Conservation (phyloP, 2,329 filamentous ascomycete genomes). For the Penicillium sp. region DNA sequence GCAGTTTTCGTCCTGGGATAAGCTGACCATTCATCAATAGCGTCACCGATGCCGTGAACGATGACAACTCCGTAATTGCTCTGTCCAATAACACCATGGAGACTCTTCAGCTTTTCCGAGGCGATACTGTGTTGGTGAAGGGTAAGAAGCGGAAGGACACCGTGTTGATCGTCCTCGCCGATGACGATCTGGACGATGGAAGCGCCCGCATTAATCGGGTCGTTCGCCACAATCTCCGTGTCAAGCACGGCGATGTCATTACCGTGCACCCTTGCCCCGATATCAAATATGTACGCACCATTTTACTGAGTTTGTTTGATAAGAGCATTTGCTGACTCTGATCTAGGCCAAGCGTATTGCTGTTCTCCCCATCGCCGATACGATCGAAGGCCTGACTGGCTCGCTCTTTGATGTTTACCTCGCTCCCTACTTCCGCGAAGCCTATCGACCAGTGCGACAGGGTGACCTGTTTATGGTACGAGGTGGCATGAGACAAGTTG, state of each 20-base stretch:
- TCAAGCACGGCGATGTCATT: constrained; percentile 97
- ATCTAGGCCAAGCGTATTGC: constrained; percentile 92
- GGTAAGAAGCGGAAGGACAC: constrained; percentile 99
- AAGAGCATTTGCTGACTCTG: neutral
- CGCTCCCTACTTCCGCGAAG: constrained; percentile 98
- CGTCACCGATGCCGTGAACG: constrained; percentile 96
- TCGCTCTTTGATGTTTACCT: constrained; percentile 99
- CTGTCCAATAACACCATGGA: constrained; percentile 99
- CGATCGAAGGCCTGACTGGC: constrained; percentile 93
- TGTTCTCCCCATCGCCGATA: constrained; percentile 95
- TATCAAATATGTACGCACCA: constrained; percentile 93
- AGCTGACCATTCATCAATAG: constrained; percentile 45
- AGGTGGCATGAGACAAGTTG: constrained; percentile 97
- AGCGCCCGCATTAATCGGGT: constrained; percentile 97
- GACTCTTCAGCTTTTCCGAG: constrained; percentile 93
- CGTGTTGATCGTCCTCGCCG: constrained; percentile 91
- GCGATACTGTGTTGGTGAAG: constrained; percentile 95
- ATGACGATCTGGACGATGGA: constrained; percentile 96
- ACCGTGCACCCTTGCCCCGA: constrained; percentile 96
- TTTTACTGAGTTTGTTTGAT: neutral
- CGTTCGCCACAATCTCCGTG: constrained; percentile 93
- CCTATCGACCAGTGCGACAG: constrained; percentile 93
- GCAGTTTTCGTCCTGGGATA: constrained; percentile 5
- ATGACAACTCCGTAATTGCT: constrained; percentile 99
- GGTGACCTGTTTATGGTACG: constrained; percentile 96